phyloP scores from a whole-genome alignment of 1,139 yeast genomes.

The Geotrichum macrosporum region DNA sequence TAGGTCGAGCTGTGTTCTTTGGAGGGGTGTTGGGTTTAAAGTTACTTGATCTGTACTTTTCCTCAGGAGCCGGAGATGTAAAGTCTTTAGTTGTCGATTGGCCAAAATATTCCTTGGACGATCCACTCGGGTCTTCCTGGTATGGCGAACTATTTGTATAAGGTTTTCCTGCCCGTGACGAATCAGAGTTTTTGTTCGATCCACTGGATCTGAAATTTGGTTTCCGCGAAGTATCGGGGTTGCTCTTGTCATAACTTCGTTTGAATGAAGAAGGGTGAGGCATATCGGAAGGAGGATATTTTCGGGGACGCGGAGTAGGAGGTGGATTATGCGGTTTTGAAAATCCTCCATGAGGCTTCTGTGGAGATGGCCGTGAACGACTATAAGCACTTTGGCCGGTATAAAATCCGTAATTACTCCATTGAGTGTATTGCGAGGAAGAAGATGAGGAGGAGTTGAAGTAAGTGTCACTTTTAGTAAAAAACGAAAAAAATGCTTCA shows the following conservation, averaged over 20 bases:
- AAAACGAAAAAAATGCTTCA: not conserved
- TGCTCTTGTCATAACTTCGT: not conserved
- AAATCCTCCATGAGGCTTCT: not conserved
- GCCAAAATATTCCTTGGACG: too few species aligned
- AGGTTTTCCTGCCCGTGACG: too few species aligned
- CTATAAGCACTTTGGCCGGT: not conserved
- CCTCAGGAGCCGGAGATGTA: too few species aligned
- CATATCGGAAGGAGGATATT: not conserved
- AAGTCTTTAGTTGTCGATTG: too few species aligned
- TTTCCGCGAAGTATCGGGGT: not conserved
- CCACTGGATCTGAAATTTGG: not conserved
- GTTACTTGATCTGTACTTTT: too few species aligned
- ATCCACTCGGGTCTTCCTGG: too few species aligned
- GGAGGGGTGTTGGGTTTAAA: too few species aligned
- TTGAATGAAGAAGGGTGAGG: conserved; percentile 5
- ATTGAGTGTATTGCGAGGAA: not conserved
- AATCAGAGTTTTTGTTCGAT: too few species aligned
- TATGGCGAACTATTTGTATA: too few species aligned
- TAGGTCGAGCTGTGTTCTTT: too few species aligned
- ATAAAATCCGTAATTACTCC: not conserved
- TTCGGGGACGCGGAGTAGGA: not conserved
- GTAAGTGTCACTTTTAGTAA: not conserved
- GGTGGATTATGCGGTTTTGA: not conserved
- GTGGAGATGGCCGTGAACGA: not conserved
- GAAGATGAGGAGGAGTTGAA: not conserved